Percentiles rank a stretch among this genome's conserved stretches.
These are phyloP conservation scores for Chlorophyllum brunneum DNA, from an alignment of 768 basidiomycete species.

Conservation along the genomic window DNA sequence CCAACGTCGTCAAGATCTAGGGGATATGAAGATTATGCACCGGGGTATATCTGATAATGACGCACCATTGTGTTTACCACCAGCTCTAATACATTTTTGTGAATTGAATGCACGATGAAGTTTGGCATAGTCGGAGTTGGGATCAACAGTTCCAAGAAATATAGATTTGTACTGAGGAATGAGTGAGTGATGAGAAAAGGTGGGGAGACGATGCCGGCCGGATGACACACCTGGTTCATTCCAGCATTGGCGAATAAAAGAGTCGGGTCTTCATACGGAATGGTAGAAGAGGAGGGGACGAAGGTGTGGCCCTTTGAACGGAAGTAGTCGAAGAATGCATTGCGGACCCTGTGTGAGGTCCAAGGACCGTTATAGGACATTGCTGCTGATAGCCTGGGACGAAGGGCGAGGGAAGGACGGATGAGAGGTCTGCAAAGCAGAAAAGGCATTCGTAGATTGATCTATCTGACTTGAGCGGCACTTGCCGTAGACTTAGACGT, in stretches of 20 bases:
- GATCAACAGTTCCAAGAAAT: constrained; percentile 97
- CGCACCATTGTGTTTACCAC: constrained; percentile 96
- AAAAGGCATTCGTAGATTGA: constrained; percentile 11
- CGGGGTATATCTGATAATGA: not conserved
- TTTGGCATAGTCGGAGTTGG: constrained; percentile 86
- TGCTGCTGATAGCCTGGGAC: constrained; percentile 23
- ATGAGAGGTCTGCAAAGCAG: constrained; percentile 3
- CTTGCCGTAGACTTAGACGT: constrained; percentile 6
- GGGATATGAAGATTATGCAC: not conserved
- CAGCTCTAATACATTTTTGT: constrained; percentile 98
- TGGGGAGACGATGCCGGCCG: not conserved
- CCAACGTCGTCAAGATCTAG: constrained; percentile 99
- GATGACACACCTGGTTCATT: constrained; percentile 76
- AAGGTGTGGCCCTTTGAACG: constrained; percentile 76
- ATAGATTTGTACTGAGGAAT: constrained; percentile 83
- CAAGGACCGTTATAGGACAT: constrained; percentile 52
- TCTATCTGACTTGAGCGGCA: constrained; percentile 13
- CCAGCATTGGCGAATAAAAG: constrained; percentile 98
- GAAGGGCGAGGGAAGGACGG: no score
- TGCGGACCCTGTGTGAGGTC: constrained; percentile 79
- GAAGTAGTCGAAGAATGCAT: constrained; percentile 93
- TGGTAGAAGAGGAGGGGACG: constrained; percentile 86
- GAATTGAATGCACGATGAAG: constrained; percentile 92
- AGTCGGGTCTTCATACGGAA: constrained; percentile 97
- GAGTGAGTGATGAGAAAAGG: not conserved